Conservation (phyloP, 2,329 filamentous ascomycete species). For the Herpotrichia juniperi region DNA sequence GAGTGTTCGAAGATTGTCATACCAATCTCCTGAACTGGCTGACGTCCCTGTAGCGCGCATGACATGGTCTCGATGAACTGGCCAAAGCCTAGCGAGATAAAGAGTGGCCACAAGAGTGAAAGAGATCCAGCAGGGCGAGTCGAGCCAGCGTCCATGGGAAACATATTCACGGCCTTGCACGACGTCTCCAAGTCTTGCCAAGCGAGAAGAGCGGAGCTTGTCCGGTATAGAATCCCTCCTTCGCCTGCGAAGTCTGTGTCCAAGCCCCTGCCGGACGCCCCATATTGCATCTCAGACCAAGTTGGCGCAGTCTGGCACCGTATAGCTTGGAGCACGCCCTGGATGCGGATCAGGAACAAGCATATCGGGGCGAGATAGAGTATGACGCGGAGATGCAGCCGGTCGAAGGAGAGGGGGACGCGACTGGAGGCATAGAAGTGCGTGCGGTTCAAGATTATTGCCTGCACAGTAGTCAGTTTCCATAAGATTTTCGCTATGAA, state of each 20-base stretch:
- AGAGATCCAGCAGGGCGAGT: conserved; percentile 76
- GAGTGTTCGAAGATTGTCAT: conserved; percentile 98
- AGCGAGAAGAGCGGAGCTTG: conserved; percentile 75
- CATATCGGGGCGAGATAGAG: conserved; percentile 40
- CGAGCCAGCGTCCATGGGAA: conserved; percentile 56
- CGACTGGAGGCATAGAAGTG: conserved; percentile 92
- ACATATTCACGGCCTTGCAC: conserved; percentile 77
- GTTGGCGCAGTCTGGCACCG: conserved; percentile 79
- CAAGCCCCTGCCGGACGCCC: conserved; percentile 49
- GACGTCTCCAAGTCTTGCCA: conserved; percentile 76
- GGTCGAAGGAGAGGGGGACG: conserved; percentile 76
- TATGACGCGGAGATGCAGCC: conserved; percentile 58
- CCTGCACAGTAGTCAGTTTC: conserved; percentile 51
- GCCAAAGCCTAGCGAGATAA: conserved; percentile 71
- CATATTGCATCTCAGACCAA: conserved; percentile 55
- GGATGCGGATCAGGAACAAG: conserved; percentile 63
- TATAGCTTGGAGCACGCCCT: conserved; percentile 78
- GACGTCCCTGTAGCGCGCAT: conserved; percentile 84
- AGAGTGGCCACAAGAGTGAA: conserved; percentile 75
- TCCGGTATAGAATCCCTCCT: conserved; percentile 71
- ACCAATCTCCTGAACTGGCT: conserved; percentile 82
- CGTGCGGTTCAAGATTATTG: conserved; percentile 86
- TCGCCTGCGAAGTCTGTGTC: conserved; percentile 59
- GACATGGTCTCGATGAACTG: conserved; percentile 89
- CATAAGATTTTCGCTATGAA: background rate